phyloP scores from a whole-genome alignment of 345 rosid genomes.

The Lumnitzera racemosa region DNA sequence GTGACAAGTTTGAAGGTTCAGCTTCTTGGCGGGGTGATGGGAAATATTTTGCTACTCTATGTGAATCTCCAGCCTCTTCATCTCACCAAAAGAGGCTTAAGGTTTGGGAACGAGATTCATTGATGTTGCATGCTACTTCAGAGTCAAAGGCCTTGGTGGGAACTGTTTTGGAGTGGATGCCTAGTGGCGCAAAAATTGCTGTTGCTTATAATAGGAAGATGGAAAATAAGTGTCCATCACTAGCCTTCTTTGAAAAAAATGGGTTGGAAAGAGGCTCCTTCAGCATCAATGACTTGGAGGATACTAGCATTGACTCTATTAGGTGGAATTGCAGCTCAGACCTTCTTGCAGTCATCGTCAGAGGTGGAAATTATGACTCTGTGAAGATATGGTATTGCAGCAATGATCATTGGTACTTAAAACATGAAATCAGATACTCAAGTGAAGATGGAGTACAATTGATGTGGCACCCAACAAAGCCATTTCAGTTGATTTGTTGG shows the following conservation, averaged over 20 bases:
- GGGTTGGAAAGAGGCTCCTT: slow-evolving; percentile 80
- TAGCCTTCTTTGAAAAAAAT: slow-evolving; percentile 83
- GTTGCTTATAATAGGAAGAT: slow-evolving; percentile 53
- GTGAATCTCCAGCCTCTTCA: slow-evolving; percentile 27
- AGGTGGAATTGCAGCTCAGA: slow-evolving; percentile 93
- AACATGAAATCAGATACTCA: slow-evolving; percentile 66
- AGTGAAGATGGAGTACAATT: slow-evolving; percentile 55
- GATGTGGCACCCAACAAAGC: slow-evolving; percentile 96
- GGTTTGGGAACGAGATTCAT: slow-evolving; percentile 94
- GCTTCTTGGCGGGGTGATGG: slow-evolving; percentile 98
- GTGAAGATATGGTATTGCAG: slow-evolving; percentile 76
- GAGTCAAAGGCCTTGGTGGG: slow-evolving; percentile 59
- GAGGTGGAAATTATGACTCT: slow-evolving; percentile 48
- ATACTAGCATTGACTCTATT: slow-evolving; percentile 44
- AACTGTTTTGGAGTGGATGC: slow-evolving; percentile 91
- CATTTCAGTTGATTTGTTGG: slow-evolving; percentile 81
- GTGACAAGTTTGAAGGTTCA: slow-evolving; percentile 27
- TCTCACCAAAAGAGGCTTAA: slow-evolving; percentile 47
- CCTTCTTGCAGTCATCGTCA: slow-evolving; percentile 73
- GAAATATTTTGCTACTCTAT: slow-evolving; percentile 66
- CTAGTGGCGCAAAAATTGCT: slow-evolving; percentile 92
- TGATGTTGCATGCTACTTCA: slow-evolving; percentile 64
- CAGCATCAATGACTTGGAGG: slow-evolving; percentile 37
- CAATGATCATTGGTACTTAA: slow-evolving; percentile 91
- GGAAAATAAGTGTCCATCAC: slow-evolving; percentile 45